Evolutionary conservation across 305 asterid genomes (phyloP).

Genomic region (Fraxinus sp.): DNA sequence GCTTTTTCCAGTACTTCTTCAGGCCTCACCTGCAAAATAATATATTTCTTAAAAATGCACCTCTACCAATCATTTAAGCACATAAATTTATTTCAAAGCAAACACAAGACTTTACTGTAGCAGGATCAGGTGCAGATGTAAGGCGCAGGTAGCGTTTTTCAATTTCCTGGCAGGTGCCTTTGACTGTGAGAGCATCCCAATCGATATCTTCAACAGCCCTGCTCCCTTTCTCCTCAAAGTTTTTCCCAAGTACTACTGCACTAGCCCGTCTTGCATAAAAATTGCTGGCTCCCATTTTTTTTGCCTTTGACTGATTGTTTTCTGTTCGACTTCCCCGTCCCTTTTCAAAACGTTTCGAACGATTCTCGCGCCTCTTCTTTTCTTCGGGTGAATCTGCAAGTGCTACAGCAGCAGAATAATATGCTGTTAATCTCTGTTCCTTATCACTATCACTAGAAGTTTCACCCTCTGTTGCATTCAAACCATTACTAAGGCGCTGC

Average conservation of each 20-base stretch:
- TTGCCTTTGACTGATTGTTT: slow-evolving; percentile 42
- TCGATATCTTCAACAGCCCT: slow-evolving; percentile 97
- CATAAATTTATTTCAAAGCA: slow-evolving; percentile 20
- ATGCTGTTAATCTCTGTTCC: slow-evolving; percentile 69
- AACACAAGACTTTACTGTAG: slow-evolving; percentile 59
- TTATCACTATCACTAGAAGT: slow-evolving; percentile 87
- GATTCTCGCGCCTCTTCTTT: slow-evolving; percentile 83
- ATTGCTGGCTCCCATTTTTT: slow-evolving; percentile 50
- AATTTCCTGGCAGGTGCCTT: slow-evolving; percentile 91
- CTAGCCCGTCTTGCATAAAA: slow-evolving; percentile 57
- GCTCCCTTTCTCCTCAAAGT: slow-evolving; percentile 72
- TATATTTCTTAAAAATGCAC: slow-evolving; percentile 22
- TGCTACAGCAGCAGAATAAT: slow-evolving; percentile 67
- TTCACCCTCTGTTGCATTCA: slow-evolving; percentile 47
- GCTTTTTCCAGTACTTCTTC: slow-evolving; percentile 96
- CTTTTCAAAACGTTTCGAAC: slow-evolving; percentile 92
- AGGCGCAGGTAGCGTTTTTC: slow-evolving; percentile 98
- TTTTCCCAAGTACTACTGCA: slow-evolving; percentile 62
- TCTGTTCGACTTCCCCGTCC: slow-evolving; percentile 61
- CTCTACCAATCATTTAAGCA: slow-evolving; percentile 14
- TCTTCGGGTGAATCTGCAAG: slow-evolving; percentile 84
- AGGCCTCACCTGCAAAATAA: slow-evolving; percentile 86
- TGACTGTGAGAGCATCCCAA: slow-evolving; percentile 94
- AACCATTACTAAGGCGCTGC: slow-evolving; percentile 66
- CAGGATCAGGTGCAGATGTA: slow-evolving; percentile 99